Conservation (phyloP, 2,329 filamentous ascomycete species). For the Apiospora rasikravindrae region DNA sequence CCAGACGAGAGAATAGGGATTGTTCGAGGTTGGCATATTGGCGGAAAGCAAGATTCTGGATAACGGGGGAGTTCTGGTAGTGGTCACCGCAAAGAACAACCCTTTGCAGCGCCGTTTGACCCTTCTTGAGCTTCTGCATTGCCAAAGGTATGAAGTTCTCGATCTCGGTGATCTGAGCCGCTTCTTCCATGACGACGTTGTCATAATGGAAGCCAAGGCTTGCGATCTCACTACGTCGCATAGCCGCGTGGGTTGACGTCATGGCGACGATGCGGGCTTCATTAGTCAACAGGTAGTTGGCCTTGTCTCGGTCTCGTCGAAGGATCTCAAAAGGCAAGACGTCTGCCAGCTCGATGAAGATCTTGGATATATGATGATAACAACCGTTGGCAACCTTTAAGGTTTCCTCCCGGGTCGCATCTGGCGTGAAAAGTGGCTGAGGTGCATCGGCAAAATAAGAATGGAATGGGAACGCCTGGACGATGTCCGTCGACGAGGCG, state of each 20-base stretch:
- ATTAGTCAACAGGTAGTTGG: constrained; percentile 92
- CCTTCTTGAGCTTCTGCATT: constrained; percentile 80
- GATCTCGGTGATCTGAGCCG: constrained; percentile 95
- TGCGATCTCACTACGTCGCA: constrained; percentile 89
- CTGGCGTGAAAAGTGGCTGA: constrained; percentile 78
- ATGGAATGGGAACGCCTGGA: constrained; percentile 84
- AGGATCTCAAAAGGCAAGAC: constrained; percentile 95
- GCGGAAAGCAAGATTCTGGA: constrained; percentile 92
- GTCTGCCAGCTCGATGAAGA: constrained; percentile 91
- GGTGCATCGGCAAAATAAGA: constrained; percentile 86
- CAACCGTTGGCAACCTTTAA: constrained; percentile 83
- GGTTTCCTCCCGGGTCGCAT: constrained; percentile 67
- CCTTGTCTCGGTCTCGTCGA: constrained; percentile 85
- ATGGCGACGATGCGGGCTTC: constrained; percentile 98
- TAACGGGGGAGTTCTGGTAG: constrained; percentile 93
- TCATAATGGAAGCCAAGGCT: constrained; percentile 95
- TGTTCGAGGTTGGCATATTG: constrained; percentile 97
- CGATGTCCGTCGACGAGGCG: constrained; percentile 64
- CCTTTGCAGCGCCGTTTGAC: constrained; percentile 78
- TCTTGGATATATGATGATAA: constrained; percentile 84
- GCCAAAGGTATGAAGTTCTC: constrained; percentile 95
- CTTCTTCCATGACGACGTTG: constrained; percentile 98
- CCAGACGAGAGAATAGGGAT: constrained; percentile 88
- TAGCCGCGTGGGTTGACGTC: constrained; percentile 98
- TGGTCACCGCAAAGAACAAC: constrained; percentile 95